These are phyloP conservation scores for Aspergillus arachidicola DNA, from an alignment of 2,329 filamentous ascomycete genomes.

Conservation along the genomic window DNA sequence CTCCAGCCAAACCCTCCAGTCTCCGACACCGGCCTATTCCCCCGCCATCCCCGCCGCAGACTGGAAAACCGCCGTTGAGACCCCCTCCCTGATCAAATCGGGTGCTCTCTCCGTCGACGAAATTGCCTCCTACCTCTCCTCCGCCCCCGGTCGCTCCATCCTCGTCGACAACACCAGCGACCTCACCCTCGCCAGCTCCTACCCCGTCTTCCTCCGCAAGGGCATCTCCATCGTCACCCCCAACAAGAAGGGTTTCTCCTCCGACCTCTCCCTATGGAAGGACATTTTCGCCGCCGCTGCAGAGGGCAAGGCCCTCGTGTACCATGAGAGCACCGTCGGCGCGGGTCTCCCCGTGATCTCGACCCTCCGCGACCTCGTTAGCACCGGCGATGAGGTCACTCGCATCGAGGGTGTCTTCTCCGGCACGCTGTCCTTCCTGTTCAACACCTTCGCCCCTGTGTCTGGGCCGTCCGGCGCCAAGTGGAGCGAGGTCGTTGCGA, in stretches of 20 bases:
- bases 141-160: slow-evolving; percentile 75
- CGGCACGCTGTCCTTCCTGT: slow-evolving; percentile 96
- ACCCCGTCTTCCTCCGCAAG: slow-evolving; percentile 76
- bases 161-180: slow-evolving; percentile 96
- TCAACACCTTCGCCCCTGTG: slow-evolving; percentile 92
- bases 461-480: slow-evolving; percentile 65
- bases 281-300: slow-evolving; percentile 78
- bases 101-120: slow-evolving; percentile 63
- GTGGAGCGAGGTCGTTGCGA: slow-evolving; percentile 89
- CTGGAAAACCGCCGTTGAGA: slow-evolving; percentile 62
- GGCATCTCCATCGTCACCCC: slow-evolving; percentile 93
- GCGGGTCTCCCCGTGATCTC: slow-evolving; percentile 92
- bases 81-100: slow-evolving; percentile 58
- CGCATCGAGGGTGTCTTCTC: slow-evolving; percentile 97
- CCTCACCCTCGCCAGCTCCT: slow-evolving; percentile 78
- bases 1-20: slow-evolving; percentile 79
- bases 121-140: slow-evolving; percentile 75
- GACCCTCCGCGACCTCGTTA: slow-evolving; percentile 89
- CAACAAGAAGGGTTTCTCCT: slow-evolving; percentile 98
- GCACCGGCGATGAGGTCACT: slow-evolving; percentile 87
- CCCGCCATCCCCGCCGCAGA: slow-evolving; percentile 62
- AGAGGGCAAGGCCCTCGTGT: slow-evolving; percentile 70
- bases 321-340: slow-evolving; percentile 93
- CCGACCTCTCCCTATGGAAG: slow-evolving; percentile 78
- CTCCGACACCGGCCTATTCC: slow-evolving; percentile 66